Conservation (phyloP, 2,329 filamentous ascomycete species). For the Neofusicoccum ribis region DNA sequence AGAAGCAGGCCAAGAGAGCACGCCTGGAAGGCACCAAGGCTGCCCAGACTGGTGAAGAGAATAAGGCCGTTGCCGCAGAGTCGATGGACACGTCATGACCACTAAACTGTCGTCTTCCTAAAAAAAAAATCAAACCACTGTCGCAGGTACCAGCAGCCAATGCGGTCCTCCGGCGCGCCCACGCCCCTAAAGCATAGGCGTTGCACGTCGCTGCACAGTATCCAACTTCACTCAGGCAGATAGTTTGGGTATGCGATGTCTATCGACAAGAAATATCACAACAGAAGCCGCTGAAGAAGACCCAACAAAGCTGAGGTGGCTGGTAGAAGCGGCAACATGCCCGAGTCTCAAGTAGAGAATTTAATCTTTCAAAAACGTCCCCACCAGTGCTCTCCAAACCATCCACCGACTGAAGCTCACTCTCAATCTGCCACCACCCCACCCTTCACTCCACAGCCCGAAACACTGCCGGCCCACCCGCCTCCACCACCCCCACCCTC, state of each 20-base stretch:
- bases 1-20: constrained; percentile 30
- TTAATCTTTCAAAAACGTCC: too few relatives aligned
- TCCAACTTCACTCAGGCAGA: background rate
- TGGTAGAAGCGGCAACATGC: too few relatives aligned
- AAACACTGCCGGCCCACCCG: too few relatives aligned
- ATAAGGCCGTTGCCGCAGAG: background rate
- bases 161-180: background rate
- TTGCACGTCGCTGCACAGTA: background rate
- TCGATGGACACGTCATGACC: constrained; percentile 17
- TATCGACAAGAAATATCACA: background rate
- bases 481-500: too few relatives aligned
- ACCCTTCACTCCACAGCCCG: too few relatives aligned
- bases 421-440: too few relatives aligned
- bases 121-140: background rate
- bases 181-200: background rate
- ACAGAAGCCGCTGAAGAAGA: background rate
- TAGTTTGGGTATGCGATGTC: too few relatives aligned
- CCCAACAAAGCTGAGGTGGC: too few relatives aligned
- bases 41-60: background rate
- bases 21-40: constrained; percentile 6
- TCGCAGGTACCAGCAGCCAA: background rate
- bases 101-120: background rate
- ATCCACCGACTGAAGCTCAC: too few relatives aligned
- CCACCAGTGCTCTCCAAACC: too few relatives aligned
- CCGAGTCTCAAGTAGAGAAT: too few relatives aligned